Evolutionary conservation across 2,329 filamentous ascomycete species (phyloP), one percentile per base, ranked within the genome.

Genomic region (Aspergillus neoniger): DNA sequence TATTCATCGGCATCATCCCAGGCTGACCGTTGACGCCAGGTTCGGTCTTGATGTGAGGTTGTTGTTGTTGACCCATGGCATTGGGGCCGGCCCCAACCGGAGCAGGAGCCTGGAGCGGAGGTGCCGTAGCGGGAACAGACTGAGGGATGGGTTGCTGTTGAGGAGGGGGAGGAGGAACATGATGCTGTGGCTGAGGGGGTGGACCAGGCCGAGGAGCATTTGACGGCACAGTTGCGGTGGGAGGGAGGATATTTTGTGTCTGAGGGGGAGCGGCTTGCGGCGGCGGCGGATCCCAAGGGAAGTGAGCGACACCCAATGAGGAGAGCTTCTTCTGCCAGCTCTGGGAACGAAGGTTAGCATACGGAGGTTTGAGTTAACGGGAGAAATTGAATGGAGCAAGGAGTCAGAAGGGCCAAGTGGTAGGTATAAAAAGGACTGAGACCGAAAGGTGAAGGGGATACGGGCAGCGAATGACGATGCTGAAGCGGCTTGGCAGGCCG

Each of bases 311-410:
- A 67, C 90, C 87, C 66, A 96, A 87, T 68, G 88, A 87, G 1
- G 93, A 90, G 38, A 99, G 84, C 78, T 96, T 97, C 70, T 88
- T 84, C 82, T 98, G 93, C 95, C 95, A 99, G 80, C 89, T 91
- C 93, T 98, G 74, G 8, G 15, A 25, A 3, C 8, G 44, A 58
- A 23, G 17, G 59, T 66, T 49, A 67, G 59, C 39, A 52, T 23
- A 15, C 5, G 10, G 5, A 23, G 14, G 4, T 17, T 1, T 44
- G 14, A 23, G 3, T 17, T n/a, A 44, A 23, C 14, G n/a, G 41
- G 6, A 28, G 39, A 39, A 30, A 54, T 21, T 47, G n/a, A 32
- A 57, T 54, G 9, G 43, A 47, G 51, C 10, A 32, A 10, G 30
- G 47, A 51, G 58, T 30, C 58, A 60, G n/a, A 58, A 43, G 53